Conservation (phyloP, 768 basidiomycete genomes). For the Leucosporidium creatinivorum region DNA sequence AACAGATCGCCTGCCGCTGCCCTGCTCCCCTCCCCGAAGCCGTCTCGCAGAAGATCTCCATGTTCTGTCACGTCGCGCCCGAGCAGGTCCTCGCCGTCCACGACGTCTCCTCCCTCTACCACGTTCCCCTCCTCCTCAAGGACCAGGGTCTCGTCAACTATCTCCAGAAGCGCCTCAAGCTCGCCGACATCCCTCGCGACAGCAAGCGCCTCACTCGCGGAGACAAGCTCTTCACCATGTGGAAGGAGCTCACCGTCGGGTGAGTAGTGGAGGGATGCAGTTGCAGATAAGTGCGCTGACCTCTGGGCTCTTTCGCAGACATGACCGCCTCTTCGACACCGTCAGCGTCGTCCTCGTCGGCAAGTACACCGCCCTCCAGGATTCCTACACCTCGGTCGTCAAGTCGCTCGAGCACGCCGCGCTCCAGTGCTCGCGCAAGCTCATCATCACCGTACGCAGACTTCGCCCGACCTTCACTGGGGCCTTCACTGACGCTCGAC, state of each 20-base stretch:
- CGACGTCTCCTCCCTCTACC: constrained; percentile 92
- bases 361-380: constrained; percentile 93
- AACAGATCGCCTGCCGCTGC: constrained; percentile 85
- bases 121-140: constrained; percentile 84
- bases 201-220: constrained; percentile 58
- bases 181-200: constrained; percentile 53
- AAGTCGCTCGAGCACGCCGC: constrained; percentile 97
- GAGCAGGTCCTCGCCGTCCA: constrained; percentile 87
- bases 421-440: constrained; percentile 78
- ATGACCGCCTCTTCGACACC: constrained; percentile 82
- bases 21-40: constrained; percentile 70
- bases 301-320: constrained; percentile 49
- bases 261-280: constrained; percentile 42
- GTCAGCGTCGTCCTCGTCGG: constrained; percentile 88
- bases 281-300: neutral
- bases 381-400: constrained; percentile 96
- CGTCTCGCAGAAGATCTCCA: constrained; percentile 92
- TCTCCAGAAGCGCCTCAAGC: constrained; percentile 71
- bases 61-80: constrained; percentile 93
- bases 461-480: neutral
- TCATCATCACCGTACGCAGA: constrained; percentile 63
- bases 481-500: neutral
- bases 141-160: constrained; percentile 87
- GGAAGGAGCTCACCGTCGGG: constrained; percentile 78
- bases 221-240: constrained; percentile 57